Base-by-base conservation (phyloP, 352 stramenopile species). In the Phytopythium helicoides region DNA sequence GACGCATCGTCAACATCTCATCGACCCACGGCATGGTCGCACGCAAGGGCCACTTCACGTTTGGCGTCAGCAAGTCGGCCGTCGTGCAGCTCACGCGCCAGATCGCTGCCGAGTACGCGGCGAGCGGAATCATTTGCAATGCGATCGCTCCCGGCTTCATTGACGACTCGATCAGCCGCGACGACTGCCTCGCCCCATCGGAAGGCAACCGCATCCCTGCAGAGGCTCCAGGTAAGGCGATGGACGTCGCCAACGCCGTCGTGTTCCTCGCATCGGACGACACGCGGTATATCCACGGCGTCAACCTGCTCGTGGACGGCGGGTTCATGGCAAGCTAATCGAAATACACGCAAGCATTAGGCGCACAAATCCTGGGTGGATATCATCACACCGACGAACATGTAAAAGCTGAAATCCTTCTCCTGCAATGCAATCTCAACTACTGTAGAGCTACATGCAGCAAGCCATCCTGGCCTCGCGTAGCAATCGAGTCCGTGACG, bases 231-330 rank as follows among this genome's bases (percentile, higher is more conserved):
- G 77, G 74, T 14, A 85, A 88, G 45, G 79, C 67, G 11, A 66
- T 83, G 47, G 78, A 87, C 33, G 78, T 86, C 21, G 76, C 78
- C 18, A 87, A 87, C 42, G 74, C 76, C 0, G 78, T 89, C n/a
- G 63, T 81, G 12, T 87, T 87, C 46, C 54, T 89, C 11, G 69
- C 81, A 7, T 87, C 74, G 31, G 74, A 86, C 49, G 72, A 87
- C 25, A 77, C 75, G 25, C 67, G 72, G 28, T 87, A 86, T 52
- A 67, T 87, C 14, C 72, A 89, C 58, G 76, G 72, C 23, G 64
- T 71, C 38, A 87, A 86, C 40, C 56, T 87, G 57, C 56, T 89
- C 6, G 74, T 89, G 14, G 73, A 86, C 52, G 73, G 75, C 33
- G 73, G 73, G 47, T 69, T 68, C 46, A 72, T 86, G 73, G 73